phyloP scores from a whole-genome alignment of 371 early-diverging fungal genomes.

The Syncephalis plumigaleata region DNA sequence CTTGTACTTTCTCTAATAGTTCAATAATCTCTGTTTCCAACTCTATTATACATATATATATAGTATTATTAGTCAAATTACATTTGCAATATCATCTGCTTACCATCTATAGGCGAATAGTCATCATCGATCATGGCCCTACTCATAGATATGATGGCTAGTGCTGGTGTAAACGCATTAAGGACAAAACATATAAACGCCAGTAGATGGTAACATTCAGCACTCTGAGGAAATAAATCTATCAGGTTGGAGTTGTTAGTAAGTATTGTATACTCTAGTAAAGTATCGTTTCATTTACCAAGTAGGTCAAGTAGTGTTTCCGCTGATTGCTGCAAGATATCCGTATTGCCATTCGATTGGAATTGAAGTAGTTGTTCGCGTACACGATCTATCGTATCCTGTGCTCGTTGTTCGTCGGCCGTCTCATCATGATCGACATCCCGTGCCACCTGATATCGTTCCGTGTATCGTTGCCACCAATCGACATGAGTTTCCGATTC shows the following conservation, averaged over 20 bases:
- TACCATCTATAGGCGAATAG: constrained; percentile 29
- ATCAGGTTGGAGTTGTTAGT: neutral
- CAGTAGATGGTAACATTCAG: constrained; percentile 34
- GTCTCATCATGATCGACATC: neutral
- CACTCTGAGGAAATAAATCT: constrained; percentile 31
- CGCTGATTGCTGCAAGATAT: neutral
- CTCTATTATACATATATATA: constrained; percentile 15
- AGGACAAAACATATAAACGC: constrained; percentile 26
- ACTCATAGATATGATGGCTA: constrained; percentile 26
- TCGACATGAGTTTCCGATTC: neutral
- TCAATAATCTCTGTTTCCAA: constrained; percentile 24
- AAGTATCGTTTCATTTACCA: neutral
- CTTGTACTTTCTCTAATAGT: constrained; percentile 7
- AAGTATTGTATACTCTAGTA: neutral
- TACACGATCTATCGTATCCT: neutral
- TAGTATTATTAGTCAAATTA: neutral
- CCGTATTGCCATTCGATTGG: neutral
- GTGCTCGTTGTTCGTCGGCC: neutral
- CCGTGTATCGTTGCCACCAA: neutral
- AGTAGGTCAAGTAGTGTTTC: neutral
- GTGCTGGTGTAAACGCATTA: constrained; percentile 26
- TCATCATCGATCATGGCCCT: constrained; percentile 20
- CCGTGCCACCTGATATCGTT: neutral
- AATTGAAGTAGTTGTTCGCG: neutral
- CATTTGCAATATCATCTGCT: neutral